Evolutionary conservation across 1,284 basidiomycete species (phyloP).

Genomic region (Inonotus hispidus): DNA sequence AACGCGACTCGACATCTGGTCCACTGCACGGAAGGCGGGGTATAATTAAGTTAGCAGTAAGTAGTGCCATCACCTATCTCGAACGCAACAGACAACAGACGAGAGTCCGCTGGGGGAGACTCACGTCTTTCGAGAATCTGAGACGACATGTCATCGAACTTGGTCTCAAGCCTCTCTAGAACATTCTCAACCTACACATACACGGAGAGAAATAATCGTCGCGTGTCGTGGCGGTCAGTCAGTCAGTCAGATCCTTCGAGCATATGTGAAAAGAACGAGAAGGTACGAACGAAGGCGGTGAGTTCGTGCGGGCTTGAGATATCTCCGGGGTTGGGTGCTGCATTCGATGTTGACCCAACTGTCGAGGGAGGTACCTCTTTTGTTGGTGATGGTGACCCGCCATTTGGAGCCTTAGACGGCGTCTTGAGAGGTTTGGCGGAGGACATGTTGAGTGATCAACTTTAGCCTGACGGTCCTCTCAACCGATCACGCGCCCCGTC

Average conservation of each 20-base stretch:
- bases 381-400: slow-evolving; percentile 5
- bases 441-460: slow-evolving; percentile 4
- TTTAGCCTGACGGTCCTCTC: not conserved
- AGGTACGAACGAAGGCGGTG: slow-evolving; percentile 66
- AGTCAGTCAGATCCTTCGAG: not conserved
- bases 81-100: not conserved
- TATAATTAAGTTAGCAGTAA: slow-evolving; percentile 8
- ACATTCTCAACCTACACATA: slow-evolving; percentile 63
- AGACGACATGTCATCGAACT: slow-evolving; percentile 80
- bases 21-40: slow-evolving; percentile 44
- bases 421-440: slow-evolving; percentile 18
- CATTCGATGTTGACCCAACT: slow-evolving; percentile 18
- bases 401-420: slow-evolving; percentile 12
- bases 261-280: not conserved
- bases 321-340: slow-evolving; percentile 38
- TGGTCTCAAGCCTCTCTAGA: slow-evolving; percentile 69
- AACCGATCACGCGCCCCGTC: too few species aligned
- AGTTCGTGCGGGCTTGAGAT: slow-evolving; percentile 80
- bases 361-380: slow-evolving; percentile 3
- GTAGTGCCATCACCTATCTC: not conserved
- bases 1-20: slow-evolving; percentile 78
- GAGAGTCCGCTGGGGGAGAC: slow-evolving; percentile 26
- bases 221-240: not conserved
- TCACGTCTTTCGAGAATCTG: slow-evolving; percentile 77
- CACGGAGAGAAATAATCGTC: not conserved